phyloP scores from a whole-genome alignment of 208 protist species.

The Wallacemonas sp. region DNA sequence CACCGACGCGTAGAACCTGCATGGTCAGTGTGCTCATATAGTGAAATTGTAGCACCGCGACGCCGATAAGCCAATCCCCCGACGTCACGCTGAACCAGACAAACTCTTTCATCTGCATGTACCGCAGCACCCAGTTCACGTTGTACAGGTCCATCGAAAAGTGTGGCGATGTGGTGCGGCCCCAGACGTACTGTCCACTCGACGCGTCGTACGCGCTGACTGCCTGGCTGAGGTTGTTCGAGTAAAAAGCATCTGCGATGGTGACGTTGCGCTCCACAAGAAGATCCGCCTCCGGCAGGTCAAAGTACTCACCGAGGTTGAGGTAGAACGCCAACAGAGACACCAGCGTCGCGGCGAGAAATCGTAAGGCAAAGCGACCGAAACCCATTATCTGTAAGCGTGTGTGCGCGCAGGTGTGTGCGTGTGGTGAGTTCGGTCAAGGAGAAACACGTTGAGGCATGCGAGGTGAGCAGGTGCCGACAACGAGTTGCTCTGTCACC shows the following conservation, averaged over 20 bases:
- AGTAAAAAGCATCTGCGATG: constrained; percentile 15
- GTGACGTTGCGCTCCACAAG: constrained; percentile 3
- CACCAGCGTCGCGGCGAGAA: not conserved
- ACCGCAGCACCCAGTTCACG: constrained; percentile 24
- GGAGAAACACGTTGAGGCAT: too few relatives aligned
- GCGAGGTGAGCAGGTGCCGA: too few relatives aligned
- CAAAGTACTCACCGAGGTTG: constrained; percentile 12
- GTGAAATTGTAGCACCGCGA: constrained; percentile 44
- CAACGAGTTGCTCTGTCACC: too few relatives aligned
- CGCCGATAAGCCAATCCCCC: constrained; percentile 32
- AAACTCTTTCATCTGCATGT: constrained; percentile 45
- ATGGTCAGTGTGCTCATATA: constrained; percentile 29
- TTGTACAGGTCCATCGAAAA: constrained; percentile 26
- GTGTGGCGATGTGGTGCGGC: constrained; percentile 21
- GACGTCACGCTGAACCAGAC: constrained; percentile 37
- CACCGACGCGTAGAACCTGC: constrained; percentile 22
- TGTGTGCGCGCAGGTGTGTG: too few relatives aligned
- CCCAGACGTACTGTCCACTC: constrained; percentile 27
- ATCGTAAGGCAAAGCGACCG: not conserved
- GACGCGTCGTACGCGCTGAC: constrained; percentile 16
- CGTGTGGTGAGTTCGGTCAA: too few relatives aligned
- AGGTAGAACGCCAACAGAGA: constrained; percentile 6
- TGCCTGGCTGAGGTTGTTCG: constrained; percentile 9
- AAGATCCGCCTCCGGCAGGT: constrained; percentile 5
- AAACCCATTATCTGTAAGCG: not conserved